Evolutionary conservation across 495 filamentous ascomycete species (phyloP), one percentile per base, ranked within the genome.

Genomic region (Eremomyces bilateralis): DNA sequence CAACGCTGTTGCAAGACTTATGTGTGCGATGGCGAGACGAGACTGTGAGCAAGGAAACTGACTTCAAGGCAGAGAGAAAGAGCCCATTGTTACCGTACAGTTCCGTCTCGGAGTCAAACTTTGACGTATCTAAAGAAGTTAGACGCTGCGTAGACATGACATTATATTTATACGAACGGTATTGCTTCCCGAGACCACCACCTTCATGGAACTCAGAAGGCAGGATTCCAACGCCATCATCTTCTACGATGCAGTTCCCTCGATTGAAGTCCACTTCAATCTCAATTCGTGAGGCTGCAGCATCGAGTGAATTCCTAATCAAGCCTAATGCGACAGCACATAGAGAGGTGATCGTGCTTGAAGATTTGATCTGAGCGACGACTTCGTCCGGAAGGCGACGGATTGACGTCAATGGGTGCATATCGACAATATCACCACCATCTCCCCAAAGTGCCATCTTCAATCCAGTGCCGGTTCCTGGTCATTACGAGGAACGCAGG

Each of bases 241-340:
- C 88, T 52, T 93, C 82, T 12, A 95, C 69, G 0, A 69, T 63
- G 52, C 84, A 92, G 36, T 68, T 67, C 10, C 85, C 85, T 12
- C 77, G 71, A 21, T 51, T 46, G 40, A 80, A 80, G 52, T 95
- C 78, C 12, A 91, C 62, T 12, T 61, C 67, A 41, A 91, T 58
- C 20, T 65, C 67, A 32, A 94, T 55, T 37, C 68, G 79, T 24
- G 59, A 69, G 13, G 85, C 73, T 15, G 59, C 54, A 15, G 84
- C 80, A 57, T 97, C 88, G 15, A 97, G 62, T 1, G 81, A 68
- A 53, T 97, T 97, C 46, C 79, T 69, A 4, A 85, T 41, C n/a
- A 97, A 59, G 33, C 80, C 76, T 35, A 67, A 53, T 25, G 82
- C 58, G 3, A 80, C 85, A 17, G 56, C 70, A 42, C 74, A 72